phyloP scores from a whole-genome alignment of 495 filamentous ascomycete genomes.

The Acidomyces sp. region DNA sequence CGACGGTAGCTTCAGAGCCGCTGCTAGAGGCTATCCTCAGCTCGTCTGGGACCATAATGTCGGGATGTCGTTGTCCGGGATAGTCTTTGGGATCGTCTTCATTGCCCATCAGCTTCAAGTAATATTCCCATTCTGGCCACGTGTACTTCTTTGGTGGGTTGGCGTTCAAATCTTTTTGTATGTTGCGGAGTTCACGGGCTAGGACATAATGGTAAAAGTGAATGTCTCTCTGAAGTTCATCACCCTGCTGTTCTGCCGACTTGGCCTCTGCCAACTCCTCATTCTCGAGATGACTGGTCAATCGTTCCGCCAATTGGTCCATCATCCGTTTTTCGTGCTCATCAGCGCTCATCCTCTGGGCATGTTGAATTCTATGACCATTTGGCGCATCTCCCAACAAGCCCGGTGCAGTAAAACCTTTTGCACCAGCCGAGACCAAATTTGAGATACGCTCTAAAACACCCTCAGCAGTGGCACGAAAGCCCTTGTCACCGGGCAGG shows the following conservation, averaged over 20 bases:
- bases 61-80: slow-evolving; percentile 11
- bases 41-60: slow-evolving; percentile 9
- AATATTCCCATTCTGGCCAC: slow-evolving; percentile 74
- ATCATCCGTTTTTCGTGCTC: slow-evolving; percentile 11
- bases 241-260: slow-evolving; percentile 32
- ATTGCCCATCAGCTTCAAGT: slow-evolving; percentile 60
- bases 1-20: neutral
- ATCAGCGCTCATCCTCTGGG: slow-evolving; percentile 21
- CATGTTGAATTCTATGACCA: slow-evolving; percentile 14
- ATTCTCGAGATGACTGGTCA: slow-evolving; percentile 26
- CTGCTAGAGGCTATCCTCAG: slow-evolving; percentile 5
- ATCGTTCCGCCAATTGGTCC: slow-evolving; percentile 20
- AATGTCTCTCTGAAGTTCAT: slow-evolving; percentile 32
- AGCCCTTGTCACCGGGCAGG: slow-evolving; percentile 51
- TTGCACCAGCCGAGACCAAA: neutral
- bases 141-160: slow-evolving; percentile 54
- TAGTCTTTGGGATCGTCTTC: slow-evolving; percentile 36
- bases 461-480: slow-evolving; percentile 10
- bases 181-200: slow-evolving; percentile 51
- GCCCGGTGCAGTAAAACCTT: slow-evolving; percentile 5
- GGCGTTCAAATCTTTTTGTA: slow-evolving; percentile 49
- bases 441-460: neutral
- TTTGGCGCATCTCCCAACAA: slow-evolving; percentile 2
- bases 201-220: slow-evolving; percentile 55
- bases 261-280: slow-evolving; percentile 24